Conservation (phyloP, 2,329 filamentous ascomycete genomes). For the Aureobasidium sp. region DNA sequence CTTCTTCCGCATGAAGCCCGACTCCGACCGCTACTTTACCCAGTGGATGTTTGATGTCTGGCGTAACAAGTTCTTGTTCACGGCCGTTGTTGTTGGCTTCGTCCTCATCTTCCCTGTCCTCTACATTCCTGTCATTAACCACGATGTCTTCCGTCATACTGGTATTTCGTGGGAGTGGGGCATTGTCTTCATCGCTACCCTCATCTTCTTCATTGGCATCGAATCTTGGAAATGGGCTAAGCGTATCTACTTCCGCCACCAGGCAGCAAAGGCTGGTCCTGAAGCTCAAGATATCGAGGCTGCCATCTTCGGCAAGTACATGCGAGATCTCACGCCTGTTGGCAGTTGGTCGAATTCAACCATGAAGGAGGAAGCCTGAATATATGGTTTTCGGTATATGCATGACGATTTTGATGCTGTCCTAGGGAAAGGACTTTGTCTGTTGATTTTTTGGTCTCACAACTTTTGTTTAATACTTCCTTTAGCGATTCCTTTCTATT, state of each 20-base stretch:
- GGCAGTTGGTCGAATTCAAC: neutral
- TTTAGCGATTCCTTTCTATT: neutral
- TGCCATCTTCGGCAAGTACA: constrained; percentile 18
- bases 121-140: constrained; percentile 63
- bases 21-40: constrained; percentile 52
- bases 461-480: neutral
- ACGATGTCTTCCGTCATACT: constrained; percentile 57
- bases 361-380: constrained; percentile 1
- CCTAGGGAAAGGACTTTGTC: neutral
- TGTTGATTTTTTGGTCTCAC: neutral
- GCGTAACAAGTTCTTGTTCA: constrained; percentile 60
- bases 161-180: constrained; percentile 65
- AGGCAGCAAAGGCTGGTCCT: constrained; percentile 9
- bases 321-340: constrained; percentile 9
- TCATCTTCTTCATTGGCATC: constrained; percentile 56
- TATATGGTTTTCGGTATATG: neutral
- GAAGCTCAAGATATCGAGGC: constrained; percentile 17
- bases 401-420: neutral
- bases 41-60: constrained; percentile 63
- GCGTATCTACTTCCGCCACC: constrained; percentile 45
- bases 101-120: constrained; percentile 40
- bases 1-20: constrained; percentile 68
- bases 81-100: constrained; percentile 37
- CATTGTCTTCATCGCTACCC: constrained; percentile 54
- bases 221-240: constrained; percentile 64